Percentiles rank a stretch among this genome's conserved stretches.
phyloP scores from a whole-genome alignment of 2,329 filamentous ascomycete species.

The Fusarium sororula region DNA sequence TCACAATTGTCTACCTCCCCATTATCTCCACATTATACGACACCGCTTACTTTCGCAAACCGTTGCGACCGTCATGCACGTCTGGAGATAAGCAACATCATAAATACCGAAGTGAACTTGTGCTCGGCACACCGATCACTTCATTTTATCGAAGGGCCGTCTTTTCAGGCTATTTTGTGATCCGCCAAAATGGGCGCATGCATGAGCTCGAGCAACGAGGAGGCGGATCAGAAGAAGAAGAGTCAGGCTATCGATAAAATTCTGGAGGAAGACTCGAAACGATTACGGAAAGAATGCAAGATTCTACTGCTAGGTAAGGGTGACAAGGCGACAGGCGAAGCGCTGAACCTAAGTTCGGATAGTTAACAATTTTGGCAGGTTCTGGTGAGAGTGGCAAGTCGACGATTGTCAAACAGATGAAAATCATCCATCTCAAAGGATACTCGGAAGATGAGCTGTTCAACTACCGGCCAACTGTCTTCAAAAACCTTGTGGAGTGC shows the following conservation, averaged over 20 bases:
- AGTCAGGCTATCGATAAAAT: constrained; percentile 95
- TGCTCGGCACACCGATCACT: constrained; percentile 5
- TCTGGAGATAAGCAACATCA: constrained; percentile 32
- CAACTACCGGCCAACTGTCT: constrained; percentile 94
- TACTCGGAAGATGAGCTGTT: constrained; percentile 94
- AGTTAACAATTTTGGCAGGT: constrained; percentile 63
- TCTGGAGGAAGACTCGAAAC: constrained; percentile 92
- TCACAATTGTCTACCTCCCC: background rate
- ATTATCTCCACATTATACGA: constrained; percentile 12
- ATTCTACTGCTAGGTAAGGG: constrained; percentile 88
- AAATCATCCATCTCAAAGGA: constrained; percentile 98
- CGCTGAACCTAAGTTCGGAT: background rate
- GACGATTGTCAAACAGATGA: constrained; percentile 99
- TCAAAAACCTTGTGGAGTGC: constrained; percentile 98
- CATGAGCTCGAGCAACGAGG: constrained; percentile 88
- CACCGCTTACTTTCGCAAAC: constrained; percentile 21
- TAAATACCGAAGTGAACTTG: constrained; percentile 24
- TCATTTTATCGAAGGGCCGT: constrained; percentile 16
- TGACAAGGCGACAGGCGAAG: constrained; percentile 12
- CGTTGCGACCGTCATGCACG: constrained; percentile 38
- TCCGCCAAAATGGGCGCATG: constrained; percentile 82
- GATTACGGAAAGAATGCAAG: constrained; percentile 97
- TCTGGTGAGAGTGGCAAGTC: constrained; percentile 99
- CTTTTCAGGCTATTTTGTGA: constrained; percentile 23
- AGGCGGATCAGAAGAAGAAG: constrained; percentile 92